Evolutionary conservation across 805 yeast species (phyloP), one percentile per base, ranked within the genome.

Genomic region (Wickerhamiella occidentalis): DNA sequence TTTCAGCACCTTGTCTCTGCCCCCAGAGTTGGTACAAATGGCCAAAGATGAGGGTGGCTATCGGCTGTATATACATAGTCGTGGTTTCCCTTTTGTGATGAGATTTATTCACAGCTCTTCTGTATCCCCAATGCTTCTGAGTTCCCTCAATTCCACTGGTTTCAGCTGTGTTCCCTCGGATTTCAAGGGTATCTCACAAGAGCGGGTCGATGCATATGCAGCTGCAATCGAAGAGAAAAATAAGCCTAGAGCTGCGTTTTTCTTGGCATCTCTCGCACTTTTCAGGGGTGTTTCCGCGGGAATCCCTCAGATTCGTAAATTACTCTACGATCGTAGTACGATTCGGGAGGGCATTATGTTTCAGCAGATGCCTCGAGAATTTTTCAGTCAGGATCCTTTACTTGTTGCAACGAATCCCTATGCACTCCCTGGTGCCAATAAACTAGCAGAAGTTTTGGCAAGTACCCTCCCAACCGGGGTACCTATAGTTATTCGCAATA

Each of bases 251-350:
- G 48, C 49, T n/a, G 48, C 47, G 7, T 37, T 28, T 21, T 44
- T 49, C 18, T 17, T 23, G 8, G 45, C 52, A 11, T 40, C 43
- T 4, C 13, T 33, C 4, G 36, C 42, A 9, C 36, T 49, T 19
- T 30, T 49, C 28, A 22, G 26, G 13, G 35, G 45, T 6, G 42
- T 40, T n/a, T 15, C 36, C 30, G 11, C 76, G 52, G 72, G 79
- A 0, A 63, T 80, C 30, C 85, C 86, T 15, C 68, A 67, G 30
- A 69, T 81, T 38, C 76, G 76, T 55, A 74, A 80, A 2, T 72
- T 82, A 23, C 77, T 80, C 56, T 82, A 82, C 61, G 73, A 80
- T 50, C 86, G 82, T 61, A 87, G 86, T 54, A 87, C 87, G 51
- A 80, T 82, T 19, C 70, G 90, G 56, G 90, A 82, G 64, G 90